Evolutionary conservation across 768 basidiomycete species (phyloP).

Genomic region (Cantharellus anzutake): DNA sequence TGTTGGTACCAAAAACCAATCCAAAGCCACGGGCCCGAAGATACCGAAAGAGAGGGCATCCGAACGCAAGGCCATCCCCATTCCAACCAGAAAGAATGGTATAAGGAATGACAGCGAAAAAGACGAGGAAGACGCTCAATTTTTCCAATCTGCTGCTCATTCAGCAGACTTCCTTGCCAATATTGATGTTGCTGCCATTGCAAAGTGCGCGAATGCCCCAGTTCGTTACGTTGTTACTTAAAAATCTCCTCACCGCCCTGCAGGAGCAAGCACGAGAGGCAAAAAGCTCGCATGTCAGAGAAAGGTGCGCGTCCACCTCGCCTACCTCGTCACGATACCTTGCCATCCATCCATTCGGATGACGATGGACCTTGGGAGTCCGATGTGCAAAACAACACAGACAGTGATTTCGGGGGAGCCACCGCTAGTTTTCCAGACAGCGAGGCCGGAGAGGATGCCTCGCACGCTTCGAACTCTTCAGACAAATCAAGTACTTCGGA

Average conservation of each 20-base stretch:
- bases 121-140: background rate
- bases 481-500: conserved; percentile 4
- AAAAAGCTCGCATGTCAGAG: conserved; percentile 43
- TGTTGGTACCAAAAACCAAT: background rate
- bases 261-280: conserved; percentile 75
- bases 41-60: conserved; percentile 23
- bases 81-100: conserved; percentile 24
- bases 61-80: conserved; percentile 39
- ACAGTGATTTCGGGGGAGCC: conserved; percentile 19
- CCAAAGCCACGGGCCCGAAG: background rate
- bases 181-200: background rate
- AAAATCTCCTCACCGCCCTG: background rate
- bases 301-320: conserved; percentile 32
- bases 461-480: conserved; percentile 11
- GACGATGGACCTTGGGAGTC: conserved; percentile 36
- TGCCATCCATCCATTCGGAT: conserved; percentile 52
- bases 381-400: conserved; percentile 17
- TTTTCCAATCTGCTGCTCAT: background rate
- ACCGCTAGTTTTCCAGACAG: conserved; percentile 3
- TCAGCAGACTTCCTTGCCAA: background rate
- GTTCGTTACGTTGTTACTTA: background rate
- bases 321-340: conserved; percentile 28
- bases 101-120: background rate
- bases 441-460: conserved; percentile 17
- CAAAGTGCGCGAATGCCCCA: background rate